Base-by-base conservation (phyloP, 495 filamentous ascomycete genomes). In the Sabuloglossum arenarium region DNA sequence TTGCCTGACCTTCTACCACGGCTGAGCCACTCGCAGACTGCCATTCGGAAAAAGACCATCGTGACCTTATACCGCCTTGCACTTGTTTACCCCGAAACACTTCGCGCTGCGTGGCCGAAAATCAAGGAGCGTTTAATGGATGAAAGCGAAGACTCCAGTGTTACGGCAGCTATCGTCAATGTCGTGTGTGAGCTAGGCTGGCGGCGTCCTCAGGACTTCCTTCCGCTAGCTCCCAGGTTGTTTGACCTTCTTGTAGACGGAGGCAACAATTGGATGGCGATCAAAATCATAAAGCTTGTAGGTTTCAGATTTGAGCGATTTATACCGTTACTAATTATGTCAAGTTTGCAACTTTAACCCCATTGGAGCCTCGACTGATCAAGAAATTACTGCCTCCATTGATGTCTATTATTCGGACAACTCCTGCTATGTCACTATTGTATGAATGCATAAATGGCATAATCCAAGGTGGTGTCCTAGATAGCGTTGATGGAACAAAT, bases 381-480 rank as follows among this genome's bases (percentile, higher is more conserved):
- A 84, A 85, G 56, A 98, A 98, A 66, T 73, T 98, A n/a, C 70
- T 96, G 12, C 87, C 89, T n/a, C 93, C 91, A 19, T 72, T 98
- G 55, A 93, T 87, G 0, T 86, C 84, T 60, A 80, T 98, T 21
- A 97, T 98, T 59, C 81, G 82, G 60, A 94, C 88, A 1, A 97
- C 93, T 0, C 81, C 85, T 27, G 93, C 91, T 9, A 98, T 95
- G 91, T 96, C 90, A 5, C 69, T 98, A 19, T 71, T 97, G 5
- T 98, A 98, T 57, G 91, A 98, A 66, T 98, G 93, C 62, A 95
- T 98, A 63, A 96, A 94, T 68, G 93, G 91, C 21, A 90, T 98
- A 58, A 94, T 98, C 34, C 88, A 94, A 65, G 93, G 91, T 10
- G 91, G 91, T 0, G 93, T 98, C 56, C 70, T 98, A 29, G 86